Percentiles rank a stretch among this genome's conserved stretches.
These are phyloP conservation scores for Phytophthora cajani DNA, from an alignment of 352 stramenopile genomes.

Conservation along the genomic window DNA sequence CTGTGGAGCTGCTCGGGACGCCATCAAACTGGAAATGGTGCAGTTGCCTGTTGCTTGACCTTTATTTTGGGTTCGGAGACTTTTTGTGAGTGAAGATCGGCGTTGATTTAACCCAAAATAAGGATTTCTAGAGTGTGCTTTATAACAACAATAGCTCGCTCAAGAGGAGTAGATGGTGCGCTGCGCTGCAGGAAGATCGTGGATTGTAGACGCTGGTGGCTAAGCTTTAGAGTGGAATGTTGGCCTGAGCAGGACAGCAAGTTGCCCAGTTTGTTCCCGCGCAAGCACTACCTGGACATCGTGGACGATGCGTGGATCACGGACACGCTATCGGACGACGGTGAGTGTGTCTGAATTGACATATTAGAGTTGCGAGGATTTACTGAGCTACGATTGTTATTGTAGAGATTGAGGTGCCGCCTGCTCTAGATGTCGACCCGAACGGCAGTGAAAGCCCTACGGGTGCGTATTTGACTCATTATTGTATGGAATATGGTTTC, in stretches of 20 bases:
- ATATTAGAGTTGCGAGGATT: neutral
- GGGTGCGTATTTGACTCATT: slow-evolving; percentile 22
- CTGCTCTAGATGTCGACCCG: slow-evolving; percentile 56
- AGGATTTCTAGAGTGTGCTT: neutral
- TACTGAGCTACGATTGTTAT: neutral
- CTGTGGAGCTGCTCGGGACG: slow-evolving; percentile 7
- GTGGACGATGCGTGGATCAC: slow-evolving; percentile 86
- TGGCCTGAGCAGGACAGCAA: slow-evolving; percentile 62
- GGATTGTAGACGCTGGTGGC: neutral
- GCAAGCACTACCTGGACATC: slow-evolving; percentile 78
- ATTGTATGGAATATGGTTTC: neutral
- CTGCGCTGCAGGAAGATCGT: neutral
- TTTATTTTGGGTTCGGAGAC: neutral
- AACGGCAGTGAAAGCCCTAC: slow-evolving; percentile 61
- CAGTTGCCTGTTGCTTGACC: neutral
- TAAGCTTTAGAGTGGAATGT: neutral
- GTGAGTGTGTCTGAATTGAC: slow-evolving; percentile 37
- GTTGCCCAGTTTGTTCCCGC: slow-evolving; percentile 71
- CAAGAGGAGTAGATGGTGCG: neutral
- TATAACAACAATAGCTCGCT: neutral
- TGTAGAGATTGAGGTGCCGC: slow-evolving; percentile 78
- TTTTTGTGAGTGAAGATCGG: slow-evolving; percentile 15
- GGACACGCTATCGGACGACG: slow-evolving; percentile 83
- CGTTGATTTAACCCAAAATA: slow-evolving; percentile 2
- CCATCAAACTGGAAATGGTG: slow-evolving; percentile 21